A percentile compares a stretch with the other conserved stretches of the same genome.
Conservation (phyloP, 345 rosid genomes). For the Raphanus raphanistrum region DNA sequence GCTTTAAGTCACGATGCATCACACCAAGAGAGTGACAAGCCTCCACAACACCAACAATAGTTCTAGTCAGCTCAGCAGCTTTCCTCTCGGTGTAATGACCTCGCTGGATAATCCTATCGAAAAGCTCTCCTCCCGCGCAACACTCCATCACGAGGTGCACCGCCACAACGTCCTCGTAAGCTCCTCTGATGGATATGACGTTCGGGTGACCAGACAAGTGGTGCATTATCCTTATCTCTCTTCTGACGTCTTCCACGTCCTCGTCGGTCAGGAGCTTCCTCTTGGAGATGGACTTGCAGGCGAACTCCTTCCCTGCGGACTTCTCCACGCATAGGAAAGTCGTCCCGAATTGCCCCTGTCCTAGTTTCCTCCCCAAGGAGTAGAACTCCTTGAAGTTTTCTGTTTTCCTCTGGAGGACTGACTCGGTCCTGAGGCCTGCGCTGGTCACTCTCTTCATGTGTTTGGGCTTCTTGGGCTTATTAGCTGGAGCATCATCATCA, state of each 20-base stretch:
- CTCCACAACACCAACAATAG: slow-evolving; percentile 81
- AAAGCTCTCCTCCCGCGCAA: slow-evolving; percentile 89
- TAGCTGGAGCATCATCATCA: slow-evolving; percentile 38
- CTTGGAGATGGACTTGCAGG: slow-evolving; percentile 89
- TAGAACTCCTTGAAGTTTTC: slow-evolving; percentile 71
- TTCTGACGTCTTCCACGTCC: slow-evolving; percentile 88
- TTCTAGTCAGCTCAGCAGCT: slow-evolving; percentile 81
- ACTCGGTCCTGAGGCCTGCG: slow-evolving; percentile 69
- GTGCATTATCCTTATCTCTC: slow-evolving; percentile 92
- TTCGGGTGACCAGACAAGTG: slow-evolving; percentile 82
- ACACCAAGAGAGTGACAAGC: slow-evolving; percentile 91
- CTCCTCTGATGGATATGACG: slow-evolving; percentile 74
- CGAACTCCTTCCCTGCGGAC: slow-evolving; percentile 62
- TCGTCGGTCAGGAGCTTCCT: slow-evolving; percentile 73
- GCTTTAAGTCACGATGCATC: slow-evolving; percentile 91
- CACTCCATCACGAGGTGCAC: slow-evolving; percentile 89
- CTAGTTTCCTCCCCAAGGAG: slow-evolving; percentile 74
- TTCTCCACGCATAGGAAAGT: slow-evolving; percentile 76
- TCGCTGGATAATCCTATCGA: slow-evolving; percentile 81
- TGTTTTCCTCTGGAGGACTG: slow-evolving; percentile 70
- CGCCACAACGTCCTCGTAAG: slow-evolving; percentile 81
- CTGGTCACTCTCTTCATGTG: slow-evolving; percentile 68
- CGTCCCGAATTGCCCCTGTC: slow-evolving; percentile 92
- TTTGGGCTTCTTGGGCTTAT: slow-evolving; percentile 47
- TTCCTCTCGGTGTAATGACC: slow-evolving; percentile 86